Base-by-base conservation (phyloP, 1,284 basidiomycete genomes). In the Thecaphora frezii region DNA sequence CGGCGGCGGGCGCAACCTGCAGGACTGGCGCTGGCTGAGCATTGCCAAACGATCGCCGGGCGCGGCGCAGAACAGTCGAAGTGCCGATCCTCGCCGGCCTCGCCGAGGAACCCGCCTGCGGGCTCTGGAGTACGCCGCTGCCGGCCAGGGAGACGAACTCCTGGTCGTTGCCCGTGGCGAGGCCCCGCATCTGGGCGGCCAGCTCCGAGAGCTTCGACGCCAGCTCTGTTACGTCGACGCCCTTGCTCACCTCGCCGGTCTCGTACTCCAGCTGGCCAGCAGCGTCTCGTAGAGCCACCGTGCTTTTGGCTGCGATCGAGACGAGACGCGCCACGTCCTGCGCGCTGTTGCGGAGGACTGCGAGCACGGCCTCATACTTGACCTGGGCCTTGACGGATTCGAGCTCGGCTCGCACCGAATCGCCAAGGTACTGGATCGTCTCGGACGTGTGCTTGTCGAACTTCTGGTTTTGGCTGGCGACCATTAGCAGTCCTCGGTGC, bases 401-500 rank as follows among this genome's bases (percentile, higher is more conserved):
- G 81, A 93, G 86, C 71, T 90, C 87, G 0, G 86, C 84, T 73
- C 85, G 86, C 62, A 85, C 84, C 70, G 83, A 84, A 48, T 84
- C 83, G 1, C 88, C 87, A 54, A 90, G 86, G 13, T 88, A 83
- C 71, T 86, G 88, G 71, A 94, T 82, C 57, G 86, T 87, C 53
- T 89, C 87, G 18, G 86, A 78, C 59, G 85, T 85, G 24, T 85
- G 77, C n/a, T 88, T 86, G 67, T 93, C 90, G 43, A 92, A 81
- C 66, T 87, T 86, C 61, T 90, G 86, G 45, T 90, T 84, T 74
- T 91, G 88, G 46, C 87, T 87, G 26, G 89, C 86, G 13, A 89
- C 89, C 24, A 88, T 86, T 65, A 96, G 84, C 28, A 88, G 87
- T 10, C 88, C 89, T 26, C 91, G 87, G 71, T 94, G 89, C 82